Conservation (phyloP, 1,139 yeast species). For the Spathaspora sp. region DNA sequence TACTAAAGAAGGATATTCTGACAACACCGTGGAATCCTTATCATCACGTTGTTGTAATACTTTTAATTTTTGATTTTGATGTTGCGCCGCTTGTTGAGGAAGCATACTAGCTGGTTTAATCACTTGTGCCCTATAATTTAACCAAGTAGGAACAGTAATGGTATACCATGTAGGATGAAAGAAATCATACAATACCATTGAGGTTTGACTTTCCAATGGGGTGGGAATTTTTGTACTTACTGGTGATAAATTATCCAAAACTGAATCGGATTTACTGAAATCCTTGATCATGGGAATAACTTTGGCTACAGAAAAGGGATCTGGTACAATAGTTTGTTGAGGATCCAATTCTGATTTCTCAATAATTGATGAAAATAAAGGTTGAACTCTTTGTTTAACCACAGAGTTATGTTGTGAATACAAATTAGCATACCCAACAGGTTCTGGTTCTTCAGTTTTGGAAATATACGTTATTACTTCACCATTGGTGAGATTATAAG, state of each 20-base stretch:
- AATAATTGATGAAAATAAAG: constrained; percentile 68
- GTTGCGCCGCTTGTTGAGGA: constrained; percentile 15
- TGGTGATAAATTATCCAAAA: constrained; percentile 54
- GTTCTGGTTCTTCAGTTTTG: constrained; percentile 32
- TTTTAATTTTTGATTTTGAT: constrained; percentile 15
- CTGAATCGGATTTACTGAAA: constrained; percentile 26
- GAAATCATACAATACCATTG: constrained; percentile 68
- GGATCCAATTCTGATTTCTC: constrained; percentile 67
- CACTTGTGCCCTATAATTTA: constrained; percentile 48
- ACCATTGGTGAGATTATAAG: constrained; percentile 58
- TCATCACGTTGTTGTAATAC: constrained; percentile 16
- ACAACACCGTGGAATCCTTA: constrained; percentile 9
- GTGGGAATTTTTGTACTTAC: constrained; percentile 52
- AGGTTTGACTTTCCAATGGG: constrained; percentile 58
- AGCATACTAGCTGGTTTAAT: constrained; percentile 27
- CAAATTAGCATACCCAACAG: constrained; percentile 18
- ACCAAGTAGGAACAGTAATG: constrained; percentile 80
- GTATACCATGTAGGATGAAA: constrained; percentile 88
- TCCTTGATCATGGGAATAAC: constrained; percentile 52
- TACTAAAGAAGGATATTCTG: constrained; percentile 9
- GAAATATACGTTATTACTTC: constrained; percentile 53
- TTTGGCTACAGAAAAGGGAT: constrained; percentile 56
- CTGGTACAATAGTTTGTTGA: constrained; percentile 59
- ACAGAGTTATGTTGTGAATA: constrained; percentile 25
- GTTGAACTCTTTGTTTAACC: constrained; percentile 41